phyloP scores from a whole-genome alignment of 129 eudicot genomes.

The Artemisia argyi region DNA sequence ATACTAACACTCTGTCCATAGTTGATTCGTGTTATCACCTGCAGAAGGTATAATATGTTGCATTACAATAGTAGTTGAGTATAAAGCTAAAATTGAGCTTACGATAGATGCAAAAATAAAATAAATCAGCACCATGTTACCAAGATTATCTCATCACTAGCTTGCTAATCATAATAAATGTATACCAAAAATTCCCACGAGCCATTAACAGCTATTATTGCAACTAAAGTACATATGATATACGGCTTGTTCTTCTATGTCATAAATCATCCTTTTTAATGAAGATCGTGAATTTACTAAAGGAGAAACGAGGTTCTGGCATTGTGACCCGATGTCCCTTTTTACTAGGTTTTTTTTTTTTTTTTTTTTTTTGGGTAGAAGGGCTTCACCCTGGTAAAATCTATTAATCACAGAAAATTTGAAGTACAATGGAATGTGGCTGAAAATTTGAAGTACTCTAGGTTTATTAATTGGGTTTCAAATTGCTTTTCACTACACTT shows the following conservation, averaged over 20 bases:
- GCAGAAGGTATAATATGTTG: constrained; percentile 24
- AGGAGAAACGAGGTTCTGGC: too few relatives aligned
- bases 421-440: too few relatives aligned
- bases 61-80: constrained; percentile 5
- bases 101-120: too few relatives aligned
- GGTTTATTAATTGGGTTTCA: too few relatives aligned
- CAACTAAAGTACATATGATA: background rate
- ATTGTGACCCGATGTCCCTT: too few relatives aligned
- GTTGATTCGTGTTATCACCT: constrained; percentile 92
- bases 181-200: background rate
- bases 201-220: background rate
- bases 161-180: background rate
- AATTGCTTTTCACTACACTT: too few relatives aligned
- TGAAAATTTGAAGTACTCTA: too few relatives aligned
- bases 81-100: too few relatives aligned
- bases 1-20: constrained; percentile 88
- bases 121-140: background rate
- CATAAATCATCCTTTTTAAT: background rate
- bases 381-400: too few relatives aligned
- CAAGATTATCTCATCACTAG: background rate
- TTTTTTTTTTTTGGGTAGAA: too few relatives aligned
- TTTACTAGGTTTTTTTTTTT: too few relatives aligned
- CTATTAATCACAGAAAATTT: too few relatives aligned
- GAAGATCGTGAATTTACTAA: background rate
- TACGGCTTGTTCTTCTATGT: background rate